Base-by-base conservation (phyloP, 768 basidiomycete genomes). In the Lactarius tabidus region DNA sequence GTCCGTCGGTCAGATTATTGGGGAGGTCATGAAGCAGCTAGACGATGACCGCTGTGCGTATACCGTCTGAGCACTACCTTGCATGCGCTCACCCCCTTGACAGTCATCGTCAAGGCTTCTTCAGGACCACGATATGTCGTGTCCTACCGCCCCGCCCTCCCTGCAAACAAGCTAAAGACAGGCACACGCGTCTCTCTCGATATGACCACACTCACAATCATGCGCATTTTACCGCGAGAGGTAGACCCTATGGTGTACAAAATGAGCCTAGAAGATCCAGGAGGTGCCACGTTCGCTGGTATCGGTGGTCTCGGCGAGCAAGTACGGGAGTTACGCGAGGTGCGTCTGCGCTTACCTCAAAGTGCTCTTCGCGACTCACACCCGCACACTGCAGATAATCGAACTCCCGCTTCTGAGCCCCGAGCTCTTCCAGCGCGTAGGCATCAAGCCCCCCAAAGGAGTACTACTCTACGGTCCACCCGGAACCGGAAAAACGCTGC, bases 181-280 rank as follows among this genome's bases (percentile, higher is more conserved):
- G 94, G 94, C 57, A 93, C 93, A 4, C 91, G 97, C 69, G 97
- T 99, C 63, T 95, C 95, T 62, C 85, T 99, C 36, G 97, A 99
- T 76, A 98, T 99, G 97, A 99, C 97, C 4, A 98, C 97, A 2
- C 80, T 98, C 36, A 99, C 97, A 7, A 93, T 99, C 73, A 98
- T 99, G 95, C 91, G 97, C 41, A 96, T 98, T 59, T 81, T 99
- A 23, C 97, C 97, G 5, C 85, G 97, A 67, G 97, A 99, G 75
- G 93, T 99, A 8, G 97, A 99, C 74, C 97, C 97, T 18, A 79
- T 96, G 71, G 96, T 99, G 14, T 99, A 99, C 81, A 98, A 98
- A 79, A 99, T 98, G 97, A 96, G 93, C 69, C 80, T 97, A 72
- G 97, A 99, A 76, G 96, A 98, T 72, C 94, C 97, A 2, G 95